Evolutionary conservation across 2,329 filamentous ascomycete species (phyloP), one percentile per base, ranked within the genome.

Genomic region (Pleurostoma richardsiae): DNA sequence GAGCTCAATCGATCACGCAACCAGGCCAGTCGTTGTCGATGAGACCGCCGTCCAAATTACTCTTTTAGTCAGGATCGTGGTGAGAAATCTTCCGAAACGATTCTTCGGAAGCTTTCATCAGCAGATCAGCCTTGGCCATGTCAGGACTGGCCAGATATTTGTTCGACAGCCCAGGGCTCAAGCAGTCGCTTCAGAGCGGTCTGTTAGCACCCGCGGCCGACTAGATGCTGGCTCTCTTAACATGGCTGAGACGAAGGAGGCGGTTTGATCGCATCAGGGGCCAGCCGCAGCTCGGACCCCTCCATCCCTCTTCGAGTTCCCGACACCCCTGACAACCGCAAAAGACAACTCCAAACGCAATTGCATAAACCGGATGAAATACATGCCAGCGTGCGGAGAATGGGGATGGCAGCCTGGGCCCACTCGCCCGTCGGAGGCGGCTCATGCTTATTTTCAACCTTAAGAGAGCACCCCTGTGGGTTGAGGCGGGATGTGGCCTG

Each of bases 11-110:
- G 19, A 19, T 19, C 19, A 19, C 19, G 19, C 19, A 19, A 19
- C 19, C 19, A 19, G 2, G 19, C 19, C 19, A 19, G 19, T 19
- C 19, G 19, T 19, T 19, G 19, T 19, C 19, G 19, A 19, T 19
- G 19, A 19, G 2, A 19, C 19, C 19, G 19, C 19, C 19, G 19
- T 19, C 19, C 19, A 19, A 19, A 19, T 19, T 19, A 19, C 19
- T 19, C 19, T 19, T 19, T 2, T 19, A 45, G 59, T 69, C 59
- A 68, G 62, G 48, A 45, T 30, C 41, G 33, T 36, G 47, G n/a
- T 36, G 29, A 11, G 27, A 28, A 36, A 36, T 36, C n/a, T 36
- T 36, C 33, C 8, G n/a, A 8, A 36, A 36, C 8, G 8, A 36
- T 36, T 36, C 33, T 36, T 36, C 33, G n/a, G 33, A 36, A 8